A percentile compares a stretch with the other conserved stretches of the same genome.
phyloP scores from a whole-genome alignment of 441 rosid species.

The Kokia cookei region DNA sequence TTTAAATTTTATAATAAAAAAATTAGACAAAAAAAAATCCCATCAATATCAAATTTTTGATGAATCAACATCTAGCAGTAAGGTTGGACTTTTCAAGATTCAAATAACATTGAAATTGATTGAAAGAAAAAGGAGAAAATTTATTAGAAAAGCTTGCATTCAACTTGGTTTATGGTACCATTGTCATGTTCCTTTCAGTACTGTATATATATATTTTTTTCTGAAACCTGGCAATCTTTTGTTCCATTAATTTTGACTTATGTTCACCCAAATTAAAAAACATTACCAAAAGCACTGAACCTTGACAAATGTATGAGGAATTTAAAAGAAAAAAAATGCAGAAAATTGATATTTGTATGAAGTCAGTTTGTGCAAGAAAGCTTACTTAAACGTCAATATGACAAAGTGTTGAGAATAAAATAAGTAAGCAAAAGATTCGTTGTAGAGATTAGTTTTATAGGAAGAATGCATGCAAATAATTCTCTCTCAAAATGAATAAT shows the following conservation, averaged over 20 bases:
- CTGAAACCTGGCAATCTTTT: too few species aligned
- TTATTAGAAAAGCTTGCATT: neutral
- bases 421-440: constrained; percentile 1
- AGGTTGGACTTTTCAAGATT: neutral
- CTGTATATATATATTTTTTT: too few species aligned
- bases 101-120: neutral
- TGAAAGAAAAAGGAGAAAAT: neutral
- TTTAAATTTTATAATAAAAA: too few species aligned
- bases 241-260: neutral
- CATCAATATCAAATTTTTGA: too few species aligned
- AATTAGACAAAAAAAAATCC: too few species aligned
- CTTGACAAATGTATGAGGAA: neutral
- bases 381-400: neutral
- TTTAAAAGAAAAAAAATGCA: neutral
- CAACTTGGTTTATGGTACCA: neutral
- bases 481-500: constrained; percentile 15
- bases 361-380: constrained; percentile 2
- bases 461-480: constrained; percentile 9
- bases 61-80: neutral
- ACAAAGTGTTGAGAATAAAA: neutral
- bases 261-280: neutral
- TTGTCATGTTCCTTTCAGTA: neutral
- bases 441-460: neutral
- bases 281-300: neutral
- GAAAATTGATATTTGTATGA: neutral